Percentiles rank a stretch among this genome's conserved stretches.
Conservation (phyloP, 306 rosid genomes). For the Sicyos edulis region DNA sequence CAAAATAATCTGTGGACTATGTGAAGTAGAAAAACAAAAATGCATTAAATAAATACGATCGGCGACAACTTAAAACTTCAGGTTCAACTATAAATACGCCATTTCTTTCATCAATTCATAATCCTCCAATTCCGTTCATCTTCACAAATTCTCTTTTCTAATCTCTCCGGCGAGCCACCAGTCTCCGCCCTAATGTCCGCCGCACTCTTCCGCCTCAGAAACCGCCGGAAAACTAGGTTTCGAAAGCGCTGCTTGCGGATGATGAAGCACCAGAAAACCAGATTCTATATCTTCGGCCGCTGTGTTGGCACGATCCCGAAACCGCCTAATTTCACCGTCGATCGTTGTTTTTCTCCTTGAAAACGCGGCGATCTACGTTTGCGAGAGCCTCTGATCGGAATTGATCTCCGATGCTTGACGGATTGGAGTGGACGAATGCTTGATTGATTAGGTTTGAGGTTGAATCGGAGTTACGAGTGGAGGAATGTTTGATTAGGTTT, state of each 20-base stretch:
- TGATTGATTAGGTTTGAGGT: neutral
- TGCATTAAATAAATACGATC: neutral
- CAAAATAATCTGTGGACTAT: too few species aligned
- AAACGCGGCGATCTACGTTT: too few species aligned
- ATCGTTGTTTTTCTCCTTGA: neutral
- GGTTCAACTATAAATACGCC: slow-evolving; percentile 2
- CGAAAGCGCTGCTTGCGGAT: slow-evolving; percentile 38
- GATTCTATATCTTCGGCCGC: slow-evolving; percentile 51
- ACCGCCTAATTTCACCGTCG: neutral
- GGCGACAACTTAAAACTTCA: slow-evolving; percentile 4
- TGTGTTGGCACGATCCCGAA: slow-evolving; percentile 53
- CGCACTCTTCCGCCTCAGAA: slow-evolving; percentile 8
- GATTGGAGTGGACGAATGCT: neutral
- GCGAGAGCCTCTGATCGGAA: slow-evolving; percentile 5
- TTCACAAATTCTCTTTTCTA: neutral
- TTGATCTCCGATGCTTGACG: neutral
- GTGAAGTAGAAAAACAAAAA: neutral
- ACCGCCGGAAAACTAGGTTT: slow-evolving; percentile 28
- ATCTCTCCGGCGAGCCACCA: neutral
- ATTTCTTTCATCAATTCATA: neutral
- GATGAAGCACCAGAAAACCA: slow-evolving; percentile 52
- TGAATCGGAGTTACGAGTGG: neutral
- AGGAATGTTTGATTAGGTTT: neutral
- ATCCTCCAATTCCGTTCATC: neutral
- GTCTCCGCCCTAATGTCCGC: slow-evolving; percentile 8